A percentile compares a stretch with the other conserved stretches of the same genome.
These are phyloP conservation scores for Echinosophora koreensis DNA, from an alignment of 306 rosid genomes.

Conservation along the genomic window DNA sequence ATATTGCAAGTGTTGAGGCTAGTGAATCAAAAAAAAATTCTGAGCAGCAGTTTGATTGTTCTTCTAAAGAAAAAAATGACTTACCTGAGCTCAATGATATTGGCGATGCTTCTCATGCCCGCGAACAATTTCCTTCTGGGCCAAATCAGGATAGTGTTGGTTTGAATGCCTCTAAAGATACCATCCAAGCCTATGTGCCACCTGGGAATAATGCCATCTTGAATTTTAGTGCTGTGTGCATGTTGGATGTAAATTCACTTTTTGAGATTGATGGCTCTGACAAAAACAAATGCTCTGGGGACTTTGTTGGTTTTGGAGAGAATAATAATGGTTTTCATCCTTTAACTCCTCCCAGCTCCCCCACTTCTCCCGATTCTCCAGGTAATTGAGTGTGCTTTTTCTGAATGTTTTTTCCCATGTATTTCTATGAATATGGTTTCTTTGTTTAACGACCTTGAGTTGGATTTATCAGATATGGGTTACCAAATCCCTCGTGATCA, in stretches of 20 bases:
- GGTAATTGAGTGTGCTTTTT: conserved; percentile 54
- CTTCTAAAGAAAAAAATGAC: conserved; percentile 24
- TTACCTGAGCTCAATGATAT: conserved; percentile 36
- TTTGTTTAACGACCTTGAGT: conserved; percentile 41
- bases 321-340: conserved; percentile 54
- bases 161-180: conserved; percentile 28
- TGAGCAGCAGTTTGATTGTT: conserved; percentile 25
- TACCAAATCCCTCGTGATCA: conserved; percentile 54
- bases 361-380: conserved; percentile 51
- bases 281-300: conserved; percentile 3
- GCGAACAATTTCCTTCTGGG: conserved; percentile 23
- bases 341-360: conserved; percentile 70
- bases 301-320: conserved; percentile 36
- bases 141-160: conserved; percentile 27
- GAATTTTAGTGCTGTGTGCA: not conserved
- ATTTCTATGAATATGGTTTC: not conserved
- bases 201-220: not conserved
- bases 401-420: not conserved
- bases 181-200: conserved; percentile 23
- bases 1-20: conserved; percentile 23
- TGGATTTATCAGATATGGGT: conserved; percentile 50
- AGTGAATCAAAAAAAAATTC: conserved; percentile 38
- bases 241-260: conserved; percentile 30
- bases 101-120: conserved; percentile 39
- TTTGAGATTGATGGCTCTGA: conserved; percentile 24